These are phyloP conservation scores for Escallonia rubra DNA, from an alignment of 129 eudicot species.

Conservation along the genomic window DNA sequence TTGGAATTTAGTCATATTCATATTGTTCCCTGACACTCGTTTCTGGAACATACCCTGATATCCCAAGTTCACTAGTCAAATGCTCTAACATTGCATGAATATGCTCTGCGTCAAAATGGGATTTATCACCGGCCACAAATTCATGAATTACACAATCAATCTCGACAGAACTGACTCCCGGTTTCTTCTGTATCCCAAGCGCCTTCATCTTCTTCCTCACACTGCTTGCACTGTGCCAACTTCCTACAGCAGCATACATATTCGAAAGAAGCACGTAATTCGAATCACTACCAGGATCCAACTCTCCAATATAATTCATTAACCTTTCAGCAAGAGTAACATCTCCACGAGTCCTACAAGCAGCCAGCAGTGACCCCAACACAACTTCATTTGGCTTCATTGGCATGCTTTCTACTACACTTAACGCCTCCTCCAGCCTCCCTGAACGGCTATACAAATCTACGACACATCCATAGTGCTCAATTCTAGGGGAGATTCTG, in stretches of 20 bases:
- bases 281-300: conserved; percentile 41
- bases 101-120: conserved; percentile 39
- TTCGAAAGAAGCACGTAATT: conserved; percentile 51
- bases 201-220: conserved; percentile 58
- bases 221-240: conserved; percentile 46
- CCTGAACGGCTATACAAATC: conserved; percentile 60
- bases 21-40: conserved; percentile 9
- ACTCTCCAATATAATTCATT: conserved; percentile 28
- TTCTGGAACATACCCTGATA: conserved; percentile 31
- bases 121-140: conserved; percentile 72
- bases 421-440: conserved; percentile 40
- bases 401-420: conserved; percentile 40
- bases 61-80: conserved; percentile 38
- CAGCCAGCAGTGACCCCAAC: conserved; percentile 45
- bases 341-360: conserved; percentile 44
- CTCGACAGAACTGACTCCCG: conserved; percentile 50
- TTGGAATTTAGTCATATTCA: conserved; percentile 12
- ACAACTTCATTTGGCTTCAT: conserved; percentile 58
- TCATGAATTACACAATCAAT: conserved; percentile 34
- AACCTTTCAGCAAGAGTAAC: conserved; percentile 44
- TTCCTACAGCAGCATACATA: conserved; percentile 49
- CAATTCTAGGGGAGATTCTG: conserved; percentile 43
- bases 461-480: conserved; percentile 62
- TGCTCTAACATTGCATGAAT: conserved; percentile 34
- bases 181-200: conserved; percentile 42